Base-by-base conservation (phyloP, 192 early-diverging fungal genomes). In the Coemansia sp. region DNA sequence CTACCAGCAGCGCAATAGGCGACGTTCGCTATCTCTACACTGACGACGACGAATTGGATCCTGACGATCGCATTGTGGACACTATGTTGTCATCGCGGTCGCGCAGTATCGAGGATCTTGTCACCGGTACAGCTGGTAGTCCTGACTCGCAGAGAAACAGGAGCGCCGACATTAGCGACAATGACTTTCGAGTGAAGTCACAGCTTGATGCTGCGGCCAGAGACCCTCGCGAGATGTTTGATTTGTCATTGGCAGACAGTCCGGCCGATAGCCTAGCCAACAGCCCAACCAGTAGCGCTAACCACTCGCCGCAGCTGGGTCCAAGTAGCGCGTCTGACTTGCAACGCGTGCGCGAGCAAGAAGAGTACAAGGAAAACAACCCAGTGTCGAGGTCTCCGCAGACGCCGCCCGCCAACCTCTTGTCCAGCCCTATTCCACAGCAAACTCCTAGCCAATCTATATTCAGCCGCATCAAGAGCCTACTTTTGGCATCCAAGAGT, bases 141-240 rank as follows among this genome's bases (percentile, higher is more conserved):
- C 79, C 79, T 6, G 68, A 61, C 30, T 59, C 64, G 2, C 74
- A 68, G n/a, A 76, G 70, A 56, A 76, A 44, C 27, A 50, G 32
- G 32, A 82, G 79, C 52, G 38, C 63, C 1, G 74, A 67, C 24
- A 70, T 82, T 55, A 82, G 79, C 67, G 79, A 82, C 61, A 82
- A 65, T 68, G 79, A 82, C 61, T 76, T 66, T 38, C 63, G 79
- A 13, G 69, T 72, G 0, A 76, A 67, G 43, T 45, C 52, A 44
- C 43, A 35, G 1, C 67, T 82, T 11, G 74, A 82, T 13, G 59
- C 66, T n/a, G 13, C 30, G n/a, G 52, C 53, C 20, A 63, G 53
- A 50, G 60, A 67, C 50, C n/a, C 66, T 18, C 58, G 64, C 27
- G 53, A 56, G 7, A 56, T 56, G 53, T 29, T 56, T 56, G 53